Percentiles rank a stretch among this genome's conserved stretches.
phyloP scores from a whole-genome alignment of 2,329 filamentous ascomycete species.

The Trichoderma sp. region DNA sequence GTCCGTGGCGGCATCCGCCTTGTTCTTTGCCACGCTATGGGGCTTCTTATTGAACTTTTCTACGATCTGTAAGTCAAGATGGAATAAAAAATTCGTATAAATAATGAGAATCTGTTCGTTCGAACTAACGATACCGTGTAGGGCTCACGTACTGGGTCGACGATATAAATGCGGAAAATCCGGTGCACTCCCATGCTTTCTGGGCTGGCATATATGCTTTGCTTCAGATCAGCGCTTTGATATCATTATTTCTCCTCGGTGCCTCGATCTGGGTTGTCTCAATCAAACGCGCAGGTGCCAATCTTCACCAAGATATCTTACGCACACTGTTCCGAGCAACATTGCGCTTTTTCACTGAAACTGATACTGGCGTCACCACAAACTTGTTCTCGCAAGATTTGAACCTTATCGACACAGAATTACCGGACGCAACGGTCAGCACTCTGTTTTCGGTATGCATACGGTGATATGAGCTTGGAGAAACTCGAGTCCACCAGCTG shows the following conservation, averaged over 20 bases:
- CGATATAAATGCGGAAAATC: background rate
- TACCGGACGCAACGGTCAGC: background rate
- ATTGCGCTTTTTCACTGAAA: background rate
- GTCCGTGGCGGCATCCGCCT: background rate
- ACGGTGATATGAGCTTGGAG: background rate
- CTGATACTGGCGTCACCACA: background rate
- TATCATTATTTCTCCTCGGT: background rate
- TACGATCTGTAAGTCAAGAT: background rate
- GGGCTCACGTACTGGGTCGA: background rate
- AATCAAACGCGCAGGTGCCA: background rate
- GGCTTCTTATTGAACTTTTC: background rate
- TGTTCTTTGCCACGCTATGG: background rate
- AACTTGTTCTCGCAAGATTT: background rate
- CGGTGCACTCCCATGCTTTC: background rate
- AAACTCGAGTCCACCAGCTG: background rate
- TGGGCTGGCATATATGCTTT: background rate
- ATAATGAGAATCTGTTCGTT: background rate
- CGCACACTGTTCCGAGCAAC: background rate
- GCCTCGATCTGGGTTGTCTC: background rate
- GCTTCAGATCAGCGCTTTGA: background rate
- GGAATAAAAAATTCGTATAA: too few species aligned
- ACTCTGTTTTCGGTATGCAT: background rate
- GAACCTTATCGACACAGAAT: background rate
- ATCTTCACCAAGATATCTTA: background rate
- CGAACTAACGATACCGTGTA: background rate